Evolutionary conservation across 2,329 filamentous ascomycete genomes (phyloP), one percentile per base, ranked within the genome.

Genomic region (Cercospora canescens): DNA sequence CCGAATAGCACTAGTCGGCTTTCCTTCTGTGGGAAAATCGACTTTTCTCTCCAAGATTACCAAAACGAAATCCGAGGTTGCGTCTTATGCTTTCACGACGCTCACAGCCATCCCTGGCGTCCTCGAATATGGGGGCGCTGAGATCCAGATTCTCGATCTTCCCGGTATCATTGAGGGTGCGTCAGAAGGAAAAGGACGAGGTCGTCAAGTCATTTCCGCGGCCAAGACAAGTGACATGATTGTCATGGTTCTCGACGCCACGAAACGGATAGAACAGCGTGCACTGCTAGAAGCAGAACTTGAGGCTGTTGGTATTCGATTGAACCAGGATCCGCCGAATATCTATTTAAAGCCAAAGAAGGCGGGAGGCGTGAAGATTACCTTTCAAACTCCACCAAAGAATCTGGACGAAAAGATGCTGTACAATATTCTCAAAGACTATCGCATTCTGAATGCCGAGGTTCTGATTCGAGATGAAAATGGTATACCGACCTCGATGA

Each of bases 41-140:
- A 99, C 95, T 0, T 98, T 99, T 77, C 80, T 99, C n/a, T 97
- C 94, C 57, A 97, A 98, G 77, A 96, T 99, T 78, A 99, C 95
- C 58, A 98, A 97, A 82, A 99, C 96, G 41, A 93, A 93, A 76
- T 97, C 93, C 59, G 94, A 97, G 79, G 93, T 97, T 30, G 95
- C 95, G 0, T 92, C 95, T 0, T 99, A 99, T 78, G 89, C 94
- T 64, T 99, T 99, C 87, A 99, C 95, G 11, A 99, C 95, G 1
- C 85, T 99, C 52, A 99, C 95, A 9, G 96, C 95, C 37, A 99
- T 99, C 72, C 95, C 95, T 1, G 95, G 95, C 72, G 96, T 99
- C 41, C 87, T 99, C 62, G 94, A 97, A 83, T 99, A 99, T 81
- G 95, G 94, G 12, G 96, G 95, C 61, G 95, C 95, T 1, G 96